Base-by-base conservation (phyloP, 2,329 filamentous ascomycete species). In the Emericellopsis cladophorae region DNA sequence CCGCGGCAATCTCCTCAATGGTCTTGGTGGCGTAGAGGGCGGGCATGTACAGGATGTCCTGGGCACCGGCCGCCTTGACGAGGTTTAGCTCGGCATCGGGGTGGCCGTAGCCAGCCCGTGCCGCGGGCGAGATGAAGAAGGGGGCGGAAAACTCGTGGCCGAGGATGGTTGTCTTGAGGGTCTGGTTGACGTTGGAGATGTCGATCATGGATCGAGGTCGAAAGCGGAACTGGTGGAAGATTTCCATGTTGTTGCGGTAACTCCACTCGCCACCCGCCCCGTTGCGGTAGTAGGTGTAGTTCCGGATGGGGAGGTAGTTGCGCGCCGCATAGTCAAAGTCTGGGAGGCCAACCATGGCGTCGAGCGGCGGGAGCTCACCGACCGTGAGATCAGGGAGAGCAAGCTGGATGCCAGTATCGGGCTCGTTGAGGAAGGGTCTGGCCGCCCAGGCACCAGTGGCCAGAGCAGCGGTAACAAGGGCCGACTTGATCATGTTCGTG, bases 271-370 rank as follows among this genome's bases (percentile, higher is more conserved):
- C 72, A 4, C 62, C 70, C 4, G 70, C 70, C 16, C 70, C 71
- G 46, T 70, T 72, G 44, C 69, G 66, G 56, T 75, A 75, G 54
- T 73, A 75, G n/a, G 70, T 71, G 54, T 70, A 75, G 49, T 68
- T 64, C 18, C 55, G 49, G 11, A 48, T 44, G 42, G 68, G 64
- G 48, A 75, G 60, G 47, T 65, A 64, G 40, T 64, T 61, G 41
- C 68, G 58, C 18, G 70, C 71, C 4, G 66, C 66, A 54, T 61
- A 72, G 33, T 75, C 67, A 47, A 74, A 76, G 55, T 75, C 72
- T 1, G 64, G 68, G 7, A 76, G 56, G 14, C 68, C 69, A 10
- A 68, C 53, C 34, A 75, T 62, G 41, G 57, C 49, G 14, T 58
- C 51, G 7, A 75, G 53, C 37, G 62, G 51, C 8, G 70, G 65